Evolutionary conservation across 83 land plant genomes (phyloP), one percentile per base, ranked within the genome.

Genomic region (Picea engelmannii): DNA sequence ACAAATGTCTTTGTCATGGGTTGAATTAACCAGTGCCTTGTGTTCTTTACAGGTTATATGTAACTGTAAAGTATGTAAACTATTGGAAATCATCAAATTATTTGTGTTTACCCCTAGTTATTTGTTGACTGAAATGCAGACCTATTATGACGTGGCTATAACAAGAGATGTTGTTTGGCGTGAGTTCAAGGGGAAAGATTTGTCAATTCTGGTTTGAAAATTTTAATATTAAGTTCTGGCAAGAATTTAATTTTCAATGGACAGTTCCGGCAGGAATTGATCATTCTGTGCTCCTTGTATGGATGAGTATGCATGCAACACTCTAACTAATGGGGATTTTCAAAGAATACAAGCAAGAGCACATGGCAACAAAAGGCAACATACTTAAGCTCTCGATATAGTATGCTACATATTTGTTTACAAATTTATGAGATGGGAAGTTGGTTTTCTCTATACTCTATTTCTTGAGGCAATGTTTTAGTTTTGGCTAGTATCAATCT

Each of bases 301-400:
- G 42, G 76, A 40, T 31, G 11, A 44, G 58, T 73, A 17, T 21
- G 13, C 55, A 38, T 12, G 8, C 47, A 73, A 69, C 21, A 49
- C 55, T n/a, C 16, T 10, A n/a, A 40, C 25, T 17, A 2, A 13
- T 73, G 55, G 58, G 24, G 47, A 73, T 16, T n/a, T 73, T 73
- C n/a, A 44, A 73, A 42, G 76, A 73, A 71, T 38, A 38, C 76
- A 71, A 71, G 23, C 21, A 40, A 71, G 47, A 40, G 52, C 52
- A 71, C 44, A 40, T 40, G 40, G 49, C 9, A 35, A 3, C 5
- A 6, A 9, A 31, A 68, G 38, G 71, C 11, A 42, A 17, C 24
- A 71, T 71, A 40, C 23, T 71, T 20, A 11, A 40, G 24, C 55
- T 40, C 52, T 20, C 9, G 16, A 70, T 38, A 3, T 18, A 38